A percentile compares a stretch with the other conserved stretches of the same genome.
phyloP scores from a whole-genome alignment of 345 rosid species.

The Gynandropsis gynandra region DNA sequence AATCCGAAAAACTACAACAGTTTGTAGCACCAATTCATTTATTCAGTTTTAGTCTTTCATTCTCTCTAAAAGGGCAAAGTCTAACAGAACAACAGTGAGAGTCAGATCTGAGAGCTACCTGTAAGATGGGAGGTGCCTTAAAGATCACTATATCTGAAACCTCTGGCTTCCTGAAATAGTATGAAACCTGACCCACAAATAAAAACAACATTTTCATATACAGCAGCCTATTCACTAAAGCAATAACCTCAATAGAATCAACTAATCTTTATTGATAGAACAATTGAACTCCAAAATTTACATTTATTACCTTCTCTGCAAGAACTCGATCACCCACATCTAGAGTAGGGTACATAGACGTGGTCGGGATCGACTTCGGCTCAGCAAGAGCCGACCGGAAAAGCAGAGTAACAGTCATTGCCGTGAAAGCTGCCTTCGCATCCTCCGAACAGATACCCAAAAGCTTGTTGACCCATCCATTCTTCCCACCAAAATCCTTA shows the following conservation, averaged over 20 bases:
- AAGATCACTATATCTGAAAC: conserved; percentile 80
- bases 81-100: too few species aligned
- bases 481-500: conserved; percentile 24
- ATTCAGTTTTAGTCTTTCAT: too few species aligned
- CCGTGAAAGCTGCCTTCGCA: conserved; percentile 79
- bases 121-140: conserved; percentile 74
- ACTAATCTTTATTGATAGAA: not conserved
- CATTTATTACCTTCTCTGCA: conserved; percentile 67
- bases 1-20: too few species aligned
- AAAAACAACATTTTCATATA: not conserved
- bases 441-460: conserved; percentile 60
- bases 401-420: conserved; percentile 63
- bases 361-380: conserved; percentile 76
- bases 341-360: conserved; percentile 83
- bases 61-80: too few species aligned
- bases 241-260: not conserved
- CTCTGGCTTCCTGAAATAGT: conserved; percentile 71
- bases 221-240: too few species aligned
- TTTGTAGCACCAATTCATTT: too few species aligned
- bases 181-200: conserved; percentile 54
- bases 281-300: not conserved
- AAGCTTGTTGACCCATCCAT: conserved; percentile 57
- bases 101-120: conserved; percentile 30
- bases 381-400: conserved; percentile 75
- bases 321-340: conserved; percentile 80